Evolutionary conservation across 805 yeast species (phyloP), one percentile per base, ranked within the genome.

Genomic region (Wickerhamiella shivajii): DNA sequence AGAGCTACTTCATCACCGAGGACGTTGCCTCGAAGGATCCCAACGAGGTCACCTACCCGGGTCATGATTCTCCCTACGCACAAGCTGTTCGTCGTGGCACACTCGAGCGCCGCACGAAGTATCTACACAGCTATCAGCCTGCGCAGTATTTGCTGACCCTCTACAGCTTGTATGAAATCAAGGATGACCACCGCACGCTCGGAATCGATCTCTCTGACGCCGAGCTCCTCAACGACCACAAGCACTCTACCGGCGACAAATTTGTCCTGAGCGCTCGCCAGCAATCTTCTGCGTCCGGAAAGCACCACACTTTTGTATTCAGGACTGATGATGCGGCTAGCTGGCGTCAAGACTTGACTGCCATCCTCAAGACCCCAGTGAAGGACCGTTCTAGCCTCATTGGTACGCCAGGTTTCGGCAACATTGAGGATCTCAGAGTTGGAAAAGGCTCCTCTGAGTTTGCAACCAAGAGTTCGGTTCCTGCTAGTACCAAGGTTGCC

Each of bases 291-390:
- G 18, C 37, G 16, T 42, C 50, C 13, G 52, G 52, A 27, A 42
- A 81, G 48, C 80, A 83, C 27, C 96, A 85, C 57, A 84, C 83
- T 47, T 83, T 90, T 81, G 90, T 85, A n/a, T 85, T 87, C 61
- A 67, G 93, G 43, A 76, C 92, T n/a, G 90, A 79, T 48, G 69
- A 77, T 31, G 78, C 77, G 46, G 77, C 26, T 52, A 66, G 63
- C 24, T 87, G 98, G 98, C 80, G 69, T 55, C 69, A 69, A 43
- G 93, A 79, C 49, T 63, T 87, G 44, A 73, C 74, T 51, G 63
- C 61, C 29, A 61, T 84, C 44, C 77, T 90, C 38, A 61, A 74
- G 14, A 67, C 68, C n/a, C 72, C 81, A n/a, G n/a, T n/a, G n/a
- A n/a, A n/a, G n/a, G n/a, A n/a, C n/a, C n/a, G n/a, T n/a, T n/a